These are phyloP conservation scores for Fusarium citri DNA, from an alignment of 2,329 filamentous ascomycete genomes.

Conservation along the genomic window DNA sequence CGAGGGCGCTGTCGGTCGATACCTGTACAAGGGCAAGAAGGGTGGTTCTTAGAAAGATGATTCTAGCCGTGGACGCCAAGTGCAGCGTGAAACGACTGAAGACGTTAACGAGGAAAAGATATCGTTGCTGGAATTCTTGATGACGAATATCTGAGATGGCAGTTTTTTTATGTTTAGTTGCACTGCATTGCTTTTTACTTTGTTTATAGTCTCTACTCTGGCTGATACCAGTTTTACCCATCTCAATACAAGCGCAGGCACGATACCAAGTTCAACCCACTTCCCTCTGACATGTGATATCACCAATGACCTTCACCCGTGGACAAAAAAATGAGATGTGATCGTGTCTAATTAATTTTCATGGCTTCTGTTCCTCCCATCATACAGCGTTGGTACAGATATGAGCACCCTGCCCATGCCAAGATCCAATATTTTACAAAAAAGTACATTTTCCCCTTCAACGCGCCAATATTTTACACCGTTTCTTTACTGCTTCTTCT, in stretches of 20 bases:
- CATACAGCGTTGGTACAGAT: slow-evolving; percentile 46
- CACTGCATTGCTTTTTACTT: slow-evolving; percentile 24
- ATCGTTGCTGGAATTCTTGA: background rate
- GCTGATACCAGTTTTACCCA: slow-evolving; percentile 41
- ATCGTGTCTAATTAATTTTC: slow-evolving; percentile 45
- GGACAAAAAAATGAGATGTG: slow-evolving; percentile 39
- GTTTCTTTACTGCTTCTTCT: slow-evolving; percentile 18
- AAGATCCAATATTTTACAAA: slow-evolving; percentile 41
- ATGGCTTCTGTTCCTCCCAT: slow-evolving; percentile 37
- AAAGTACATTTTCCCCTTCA: slow-evolving; percentile 28
- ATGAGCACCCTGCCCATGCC: slow-evolving; percentile 30
- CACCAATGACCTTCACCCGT: background rate
- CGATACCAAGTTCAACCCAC: slow-evolving; percentile 15
- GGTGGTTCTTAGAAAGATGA: slow-evolving; percentile 36
- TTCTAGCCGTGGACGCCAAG: background rate
- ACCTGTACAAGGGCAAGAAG: slow-evolving; percentile 56
- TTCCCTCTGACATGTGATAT: background rate
- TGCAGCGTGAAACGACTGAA: background rate
- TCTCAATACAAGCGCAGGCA: slow-evolving; percentile 36
- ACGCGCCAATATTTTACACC: slow-evolving; percentile 12
- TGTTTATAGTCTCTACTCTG: slow-evolving; percentile 36
- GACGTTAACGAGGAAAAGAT: background rate
- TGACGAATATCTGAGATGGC: background rate
- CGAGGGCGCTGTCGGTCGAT: slow-evolving; percentile 63
- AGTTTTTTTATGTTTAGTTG: slow-evolving; percentile 34